phyloP scores from a whole-genome alignment of 1,284 basidiomycete species.

The Mycosarcoma mackinlayi region DNA sequence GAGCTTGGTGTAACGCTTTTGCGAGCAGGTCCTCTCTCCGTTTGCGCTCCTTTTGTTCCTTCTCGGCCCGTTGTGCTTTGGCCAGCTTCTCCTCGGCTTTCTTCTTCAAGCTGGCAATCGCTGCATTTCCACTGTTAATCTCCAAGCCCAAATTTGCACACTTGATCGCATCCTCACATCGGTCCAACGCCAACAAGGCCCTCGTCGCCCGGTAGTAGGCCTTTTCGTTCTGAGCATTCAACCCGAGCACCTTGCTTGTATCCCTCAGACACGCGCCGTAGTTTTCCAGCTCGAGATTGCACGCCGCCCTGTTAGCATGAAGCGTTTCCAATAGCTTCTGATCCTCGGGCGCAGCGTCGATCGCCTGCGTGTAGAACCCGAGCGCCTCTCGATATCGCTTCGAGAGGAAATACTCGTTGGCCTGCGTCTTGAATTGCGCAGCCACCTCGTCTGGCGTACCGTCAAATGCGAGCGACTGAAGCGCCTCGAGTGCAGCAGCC shows the following conservation, averaged over 20 bases:
- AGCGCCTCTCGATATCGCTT: conserved; percentile 87
- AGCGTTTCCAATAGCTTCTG: conserved; percentile 73
- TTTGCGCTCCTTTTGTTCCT: conserved; percentile 72
- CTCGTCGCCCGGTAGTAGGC: conserved; percentile 62
- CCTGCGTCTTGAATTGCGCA: conserved; percentile 91
- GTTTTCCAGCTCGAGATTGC: conserved; percentile 85
- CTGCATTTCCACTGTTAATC: conserved; percentile 35
- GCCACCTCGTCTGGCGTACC: conserved; percentile 93
- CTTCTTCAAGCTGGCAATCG: conserved; percentile 44
- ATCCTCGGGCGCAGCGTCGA: conserved; percentile 83
- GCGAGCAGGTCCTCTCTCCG: conserved; percentile 72
- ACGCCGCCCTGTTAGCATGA: conserved; percentile 84
- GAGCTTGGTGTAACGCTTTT: conserved; percentile 73
- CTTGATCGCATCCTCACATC: conserved; percentile 50
- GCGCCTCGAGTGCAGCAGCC: conserved; percentile 75
- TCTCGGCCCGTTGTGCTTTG: conserved; percentile 70
- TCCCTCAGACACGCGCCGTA: conserved; percentile 20
- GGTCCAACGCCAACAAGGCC: conserved; percentile 56
- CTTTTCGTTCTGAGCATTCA: conserved; percentile 55
- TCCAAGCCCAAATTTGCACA: conserved; percentile 50
- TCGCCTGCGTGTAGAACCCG: conserved; percentile 88
- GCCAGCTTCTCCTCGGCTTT: conserved; percentile 68
- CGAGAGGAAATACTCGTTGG: conserved; percentile 90
- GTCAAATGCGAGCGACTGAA: conserved; percentile 87
- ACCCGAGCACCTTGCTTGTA: conserved; percentile 16